Evolutionary conservation across 2,329 filamentous ascomycete species (phyloP).

Genomic region (Cercospora sesami): DNA sequence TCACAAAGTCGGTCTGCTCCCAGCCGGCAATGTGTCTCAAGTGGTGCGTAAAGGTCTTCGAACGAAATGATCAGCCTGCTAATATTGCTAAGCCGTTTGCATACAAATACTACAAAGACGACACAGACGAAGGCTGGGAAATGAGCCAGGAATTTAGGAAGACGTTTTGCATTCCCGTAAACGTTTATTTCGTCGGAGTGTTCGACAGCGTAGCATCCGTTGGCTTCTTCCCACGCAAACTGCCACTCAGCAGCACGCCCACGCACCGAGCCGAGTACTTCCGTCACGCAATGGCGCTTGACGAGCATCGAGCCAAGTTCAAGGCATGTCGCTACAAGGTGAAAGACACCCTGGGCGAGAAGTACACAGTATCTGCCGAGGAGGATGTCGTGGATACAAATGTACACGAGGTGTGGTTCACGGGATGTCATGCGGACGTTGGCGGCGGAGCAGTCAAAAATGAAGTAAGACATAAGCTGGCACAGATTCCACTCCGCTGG

Average conservation of each 20-base stretch:
- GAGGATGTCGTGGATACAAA: slow-evolving; percentile 23
- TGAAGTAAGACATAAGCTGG: slow-evolving; percentile 46
- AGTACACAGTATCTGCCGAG: slow-evolving; percentile 27
- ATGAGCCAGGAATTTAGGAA: slow-evolving; percentile 48
- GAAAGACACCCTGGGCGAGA: slow-evolving; percentile 29
- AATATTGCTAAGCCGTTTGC: slow-evolving; percentile 39
- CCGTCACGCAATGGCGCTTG: slow-evolving; percentile 48
- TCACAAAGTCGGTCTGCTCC: slow-evolving; percentile 45
- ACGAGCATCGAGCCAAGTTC: slow-evolving; percentile 50
- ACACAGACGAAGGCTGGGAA: slow-evolving; percentile 43
- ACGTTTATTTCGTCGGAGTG: slow-evolving; percentile 48
- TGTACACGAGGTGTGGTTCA: slow-evolving; percentile 47
- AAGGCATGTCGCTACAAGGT: slow-evolving; percentile 44
- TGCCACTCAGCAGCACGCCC: slow-evolving; percentile 43
- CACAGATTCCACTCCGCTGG: slow-evolving; percentile 50
- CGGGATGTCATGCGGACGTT: slow-evolving; percentile 47
- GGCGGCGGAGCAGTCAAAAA: slow-evolving; percentile 49
- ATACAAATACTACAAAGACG: slow-evolving; percentile 49
- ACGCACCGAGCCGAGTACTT: slow-evolving; percentile 43
- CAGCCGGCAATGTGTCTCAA: slow-evolving; percentile 41
- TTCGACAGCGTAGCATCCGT: slow-evolving; percentile 48
- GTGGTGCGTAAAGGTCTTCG: slow-evolving; percentile 26
- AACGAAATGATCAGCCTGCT: not conserved
- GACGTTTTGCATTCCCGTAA: slow-evolving; percentile 48
- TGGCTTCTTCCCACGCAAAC: slow-evolving; percentile 44